Percentiles rank a stretch among this genome's conserved stretches.
Conservation (phyloP, 805 yeast species). For the Pichia eremophila region DNA sequence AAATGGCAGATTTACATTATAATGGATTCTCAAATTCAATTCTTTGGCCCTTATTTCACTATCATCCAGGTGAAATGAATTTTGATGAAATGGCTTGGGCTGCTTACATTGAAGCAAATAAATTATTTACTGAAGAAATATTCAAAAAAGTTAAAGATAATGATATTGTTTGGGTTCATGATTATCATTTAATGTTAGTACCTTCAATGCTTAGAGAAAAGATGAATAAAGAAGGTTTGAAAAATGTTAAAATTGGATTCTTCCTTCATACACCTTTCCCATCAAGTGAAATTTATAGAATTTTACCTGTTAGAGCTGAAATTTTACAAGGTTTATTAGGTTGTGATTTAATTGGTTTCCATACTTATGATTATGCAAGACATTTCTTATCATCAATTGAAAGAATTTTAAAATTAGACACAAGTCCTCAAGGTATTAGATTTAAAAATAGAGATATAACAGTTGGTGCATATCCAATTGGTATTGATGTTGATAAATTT, state of each 20-base stretch:
- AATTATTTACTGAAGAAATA: constrained; percentile 67
- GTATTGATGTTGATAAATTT: constrained; percentile 91
- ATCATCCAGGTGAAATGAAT: constrained; percentile 98
- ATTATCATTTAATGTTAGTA: constrained; percentile 89
- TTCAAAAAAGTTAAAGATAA: constrained; percentile 63
- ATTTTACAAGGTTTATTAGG: constrained; percentile 84
- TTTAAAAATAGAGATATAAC: constrained; percentile 66
- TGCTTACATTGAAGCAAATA: constrained; percentile 90
- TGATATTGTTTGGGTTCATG: constrained; percentile 96
- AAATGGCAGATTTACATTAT: constrained; percentile 89
- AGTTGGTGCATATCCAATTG: constrained; percentile 98
- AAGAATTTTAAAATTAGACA: constrained; percentile 69
- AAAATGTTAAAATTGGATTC: constrained; percentile 75
- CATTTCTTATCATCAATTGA: constrained; percentile 89
- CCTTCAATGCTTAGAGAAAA: constrained; percentile 77
- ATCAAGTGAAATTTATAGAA: constrained; percentile 89
- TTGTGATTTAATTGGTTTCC: constrained; percentile 94
- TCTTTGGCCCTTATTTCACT: constrained; percentile 96
- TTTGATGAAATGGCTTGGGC: constrained; percentile 98
- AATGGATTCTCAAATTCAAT: constrained; percentile 94
- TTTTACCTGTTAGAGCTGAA: constrained; percentile 90
- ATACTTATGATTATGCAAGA: constrained; percentile 97
- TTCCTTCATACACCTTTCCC: constrained; percentile 98
- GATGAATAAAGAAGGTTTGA: constrained; percentile 34
- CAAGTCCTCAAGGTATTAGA: constrained; percentile 86